phyloP scores from a whole-genome alignment of 805 yeast genomes.

The Cyberlindnera japonica region DNA sequence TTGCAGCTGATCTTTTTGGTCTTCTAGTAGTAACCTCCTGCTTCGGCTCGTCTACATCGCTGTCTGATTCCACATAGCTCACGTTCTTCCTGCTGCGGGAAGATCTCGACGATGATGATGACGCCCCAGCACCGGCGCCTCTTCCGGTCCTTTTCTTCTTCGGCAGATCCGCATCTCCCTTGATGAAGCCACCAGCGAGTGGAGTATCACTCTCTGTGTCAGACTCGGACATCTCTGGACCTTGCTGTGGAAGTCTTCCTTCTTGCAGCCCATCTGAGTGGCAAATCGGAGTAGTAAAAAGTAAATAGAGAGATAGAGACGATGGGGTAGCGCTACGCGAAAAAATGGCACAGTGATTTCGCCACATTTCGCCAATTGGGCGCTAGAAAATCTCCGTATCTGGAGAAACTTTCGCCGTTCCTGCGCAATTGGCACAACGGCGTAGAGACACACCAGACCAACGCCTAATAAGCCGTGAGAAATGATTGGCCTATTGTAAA shows the following conservation, averaged over 20 bases:
- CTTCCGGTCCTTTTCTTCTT: slow-evolving; percentile 1
- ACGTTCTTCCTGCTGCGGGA: slow-evolving; percentile 3
- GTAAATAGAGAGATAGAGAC: no score
- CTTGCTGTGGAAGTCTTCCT: not conserved
- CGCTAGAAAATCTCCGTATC: no score
- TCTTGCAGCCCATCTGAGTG: no score
- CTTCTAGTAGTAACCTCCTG: slow-evolving; percentile 8
- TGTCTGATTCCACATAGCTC: slow-evolving; percentile 12
- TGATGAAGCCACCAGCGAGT: slow-evolving; percentile 27
- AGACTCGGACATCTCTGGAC: slow-evolving; percentile 9
- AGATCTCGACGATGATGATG: slow-evolving; percentile 5
- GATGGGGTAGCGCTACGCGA: slow-evolving; percentile 4
- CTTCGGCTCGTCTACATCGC: slow-evolving; percentile 5
- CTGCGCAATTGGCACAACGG: not conserved
- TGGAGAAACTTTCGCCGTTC: not conserved
- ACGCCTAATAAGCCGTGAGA: no score
- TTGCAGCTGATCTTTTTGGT: slow-evolving; percentile 25
- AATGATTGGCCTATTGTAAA: no score
- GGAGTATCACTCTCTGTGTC: slow-evolving; percentile 25
- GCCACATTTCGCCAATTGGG: not conserved
- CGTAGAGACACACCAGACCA: no score
- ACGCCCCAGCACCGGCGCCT: not conserved
- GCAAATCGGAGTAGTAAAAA: no score
- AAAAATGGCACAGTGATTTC: not conserved
- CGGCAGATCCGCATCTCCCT: slow-evolving; percentile 26